Conservation (phyloP, 306 rosid genomes). For the Carpinus fangiana region DNA sequence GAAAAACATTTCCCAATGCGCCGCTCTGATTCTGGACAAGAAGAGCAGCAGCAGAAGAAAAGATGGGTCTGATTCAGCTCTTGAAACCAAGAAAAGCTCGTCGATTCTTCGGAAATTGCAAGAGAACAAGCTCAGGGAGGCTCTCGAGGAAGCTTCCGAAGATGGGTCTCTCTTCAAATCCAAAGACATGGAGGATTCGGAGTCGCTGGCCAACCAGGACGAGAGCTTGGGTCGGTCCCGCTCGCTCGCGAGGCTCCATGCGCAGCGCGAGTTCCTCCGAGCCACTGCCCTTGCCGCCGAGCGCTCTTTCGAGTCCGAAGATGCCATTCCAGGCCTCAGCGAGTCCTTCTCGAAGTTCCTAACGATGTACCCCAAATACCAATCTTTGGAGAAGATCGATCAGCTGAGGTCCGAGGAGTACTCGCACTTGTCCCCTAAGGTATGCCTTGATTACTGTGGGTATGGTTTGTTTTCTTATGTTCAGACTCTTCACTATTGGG, state of each 20-base stretch:
- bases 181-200: slow-evolving; percentile 61
- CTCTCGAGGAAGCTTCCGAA: slow-evolving; percentile 99
- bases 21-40: slow-evolving; percentile 83
- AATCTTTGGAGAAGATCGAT: slow-evolving; percentile 82
- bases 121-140: slow-evolving; percentile 92
- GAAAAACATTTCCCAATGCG: slow-evolving; percentile 98
- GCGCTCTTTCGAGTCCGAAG: slow-evolving; percentile 69
- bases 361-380: slow-evolving; percentile 87
- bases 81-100: slow-evolving; percentile 49
- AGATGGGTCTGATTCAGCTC: slow-evolving; percentile 53
- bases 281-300: slow-evolving; percentile 95
- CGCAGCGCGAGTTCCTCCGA: slow-evolving; percentile 85
- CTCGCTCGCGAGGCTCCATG: slow-evolving; percentile 81
- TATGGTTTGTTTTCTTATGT: slow-evolving; percentile 87
- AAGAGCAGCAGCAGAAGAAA: slow-evolving; percentile 61
- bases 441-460: slow-evolving; percentile 98
- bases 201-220: slow-evolving; percentile 55
- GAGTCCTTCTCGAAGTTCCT: slow-evolving; percentile 79
- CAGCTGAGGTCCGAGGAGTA: slow-evolving; percentile 86
- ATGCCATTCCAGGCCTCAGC: slow-evolving; percentile 54
- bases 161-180: slow-evolving; percentile 79
- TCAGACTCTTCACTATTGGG: slow-evolving; percentile 94
- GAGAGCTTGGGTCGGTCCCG: slow-evolving; percentile 73
- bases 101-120: slow-evolving; percentile 77
- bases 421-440: slow-evolving; percentile 80